Evolutionary conservation across 2,329 filamentous ascomycete species (phyloP), one percentile per base, ranked within the genome.

Genomic region (Penicillium sp.): DNA sequence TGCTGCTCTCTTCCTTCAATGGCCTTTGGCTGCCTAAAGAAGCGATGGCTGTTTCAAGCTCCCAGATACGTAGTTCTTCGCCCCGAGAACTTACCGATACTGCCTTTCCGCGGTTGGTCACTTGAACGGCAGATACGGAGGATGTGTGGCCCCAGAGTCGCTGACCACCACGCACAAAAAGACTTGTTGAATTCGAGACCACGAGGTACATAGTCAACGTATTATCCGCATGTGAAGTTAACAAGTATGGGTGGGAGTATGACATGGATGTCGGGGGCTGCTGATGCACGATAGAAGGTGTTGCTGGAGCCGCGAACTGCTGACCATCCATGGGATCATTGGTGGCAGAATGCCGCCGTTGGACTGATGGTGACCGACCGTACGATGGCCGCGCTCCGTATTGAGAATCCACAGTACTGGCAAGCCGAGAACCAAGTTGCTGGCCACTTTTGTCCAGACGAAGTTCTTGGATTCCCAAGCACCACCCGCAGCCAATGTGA

Each of bases 91-190:
- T 93, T 35, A 95, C 84, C n/a, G 87, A 94, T 3, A 96, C 86
- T 0, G 89, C 90, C 64, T 90, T 94, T 13, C 89, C 89, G 25
- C 86, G 80, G 30, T 85, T 80, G 13, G 86, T 90, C 39, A 95
- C 87, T 56, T 94, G 84, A 6, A 87, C 88, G 20, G 87, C 84
- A 33, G 86, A 87, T 21, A 96, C 87, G 3, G 86, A 87, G 2
- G 89, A 94, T 0, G 90, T 95, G 59, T 95, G 90, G 6, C 90
- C 90, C 86, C 87, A 95, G 4, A 96, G 77, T 18, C 87, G 78
- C 48, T 82, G 83, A 1, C 86, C 87, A 0, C 80, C 70, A 25
- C 85, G 84, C 39, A 96, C 82, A 1, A 77, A 79, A 2, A 95
- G 73, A 1, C 64, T 59, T 0, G 79, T 75, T 1, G 79, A 69